Base-by-base conservation (phyloP, 805 yeast species). In the Cyberlindnera saturnus region DNA sequence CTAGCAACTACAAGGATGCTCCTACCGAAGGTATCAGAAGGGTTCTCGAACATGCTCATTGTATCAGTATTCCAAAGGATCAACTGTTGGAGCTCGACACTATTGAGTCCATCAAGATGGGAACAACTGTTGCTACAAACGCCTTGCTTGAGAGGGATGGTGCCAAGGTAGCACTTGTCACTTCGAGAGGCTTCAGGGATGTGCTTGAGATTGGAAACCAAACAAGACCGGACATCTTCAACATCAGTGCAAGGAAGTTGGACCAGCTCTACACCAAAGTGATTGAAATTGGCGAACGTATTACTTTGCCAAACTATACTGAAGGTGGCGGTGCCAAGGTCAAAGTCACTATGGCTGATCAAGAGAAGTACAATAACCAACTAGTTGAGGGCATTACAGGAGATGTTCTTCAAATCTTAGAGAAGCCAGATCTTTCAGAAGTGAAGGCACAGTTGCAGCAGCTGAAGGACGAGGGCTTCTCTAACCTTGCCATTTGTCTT, bases 401-500 rank as follows among this genome's bases (percentile, higher is more conserved):
- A 70, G 39, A 66, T 67, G 4, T 54, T 67, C 65, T 43, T 48
- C 71, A 64, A 44, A 56, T 44, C 11, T 74, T 69, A 44, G 74
- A 70, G 47, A 59, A 58, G 42, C 36, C 45, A 7, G 59, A 81
- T 40, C 59, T 53, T 17, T 59, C 51, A 0, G 73, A 66, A 18
- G 63, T 84, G 14, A 63, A 61, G 36, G 44, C 67, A 1, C 58
- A 65, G 6, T 60, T 86, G 39, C 58, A 66, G 35, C 23, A 63
- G 0, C 59, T 85, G 18, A 75, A 73, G 56, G 70, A 67, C 4
- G 55, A 71, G 0, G 95, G 93, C 0, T 72, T 84, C 34, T 66
- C 74, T 40, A 82, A 91, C 1, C 59, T 86, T 36, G 95, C 89
- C 7, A 75, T 86, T 20, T 81, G 87, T 17, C 66, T 86, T 20